phyloP scores from a whole-genome alignment of 441 rosid species.

The Pelargonium citronellum region DNA sequence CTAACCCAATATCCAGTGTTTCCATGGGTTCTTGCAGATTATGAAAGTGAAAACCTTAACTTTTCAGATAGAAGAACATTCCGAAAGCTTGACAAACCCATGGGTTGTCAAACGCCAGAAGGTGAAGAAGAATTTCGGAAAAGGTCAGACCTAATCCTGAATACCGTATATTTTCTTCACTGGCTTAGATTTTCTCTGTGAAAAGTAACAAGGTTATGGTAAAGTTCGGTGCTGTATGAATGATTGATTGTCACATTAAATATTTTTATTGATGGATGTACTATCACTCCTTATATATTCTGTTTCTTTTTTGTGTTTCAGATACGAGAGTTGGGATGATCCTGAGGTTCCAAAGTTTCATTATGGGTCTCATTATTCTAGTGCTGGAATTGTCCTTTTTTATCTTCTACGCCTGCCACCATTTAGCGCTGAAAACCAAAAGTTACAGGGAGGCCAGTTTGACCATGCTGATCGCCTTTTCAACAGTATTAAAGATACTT shows the following conservation, averaged over 20 bases:
- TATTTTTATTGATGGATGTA: background rate
- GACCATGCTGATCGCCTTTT: conserved; percentile 99
- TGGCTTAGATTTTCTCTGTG: background rate
- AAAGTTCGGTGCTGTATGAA: background rate
- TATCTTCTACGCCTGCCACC: conserved; percentile 99
- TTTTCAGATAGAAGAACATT: conserved; percentile 79
- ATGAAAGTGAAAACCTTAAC: conserved; percentile 87
- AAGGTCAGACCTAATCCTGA: conserved; percentile 43
- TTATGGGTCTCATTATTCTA: conserved; percentile 99
- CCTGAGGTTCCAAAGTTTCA: conserved; percentile 99
- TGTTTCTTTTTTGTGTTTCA: conserved; percentile 34
- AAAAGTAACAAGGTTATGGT: background rate
- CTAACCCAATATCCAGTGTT: conserved; percentile 99
- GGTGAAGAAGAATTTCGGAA: conserved; percentile 98
- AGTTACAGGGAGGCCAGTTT: conserved; percentile 99
- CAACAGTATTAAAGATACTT: conserved; percentile 86
- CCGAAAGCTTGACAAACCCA: conserved; percentile 94
- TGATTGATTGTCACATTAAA: background rate
- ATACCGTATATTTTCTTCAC: background rate
- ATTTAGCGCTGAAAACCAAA: conserved; percentile 94
- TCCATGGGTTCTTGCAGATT: conserved; percentile 99
- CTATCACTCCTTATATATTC: conserved; percentile 6
- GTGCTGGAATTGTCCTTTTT: conserved; percentile 99
- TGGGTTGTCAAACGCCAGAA: conserved; percentile 98
- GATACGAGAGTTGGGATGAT: conserved; percentile 99